phyloP scores from a whole-genome alignment of 163 green algal species.

The Coccomyxa subellipsoidea region DNA sequence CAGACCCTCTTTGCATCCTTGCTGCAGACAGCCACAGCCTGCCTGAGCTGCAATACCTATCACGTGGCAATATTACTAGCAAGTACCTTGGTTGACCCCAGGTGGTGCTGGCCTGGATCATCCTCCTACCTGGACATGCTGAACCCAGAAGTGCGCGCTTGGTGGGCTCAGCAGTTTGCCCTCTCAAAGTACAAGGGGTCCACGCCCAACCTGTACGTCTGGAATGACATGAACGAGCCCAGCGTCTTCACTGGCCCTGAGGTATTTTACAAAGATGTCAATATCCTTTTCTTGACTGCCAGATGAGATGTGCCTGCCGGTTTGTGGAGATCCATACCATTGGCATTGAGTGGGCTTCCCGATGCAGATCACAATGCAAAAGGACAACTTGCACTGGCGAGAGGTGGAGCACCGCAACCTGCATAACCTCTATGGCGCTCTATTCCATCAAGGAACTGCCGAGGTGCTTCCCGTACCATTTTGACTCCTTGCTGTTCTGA shows the following conservation, averaged over 20 bases:
- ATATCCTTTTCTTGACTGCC: background rate
- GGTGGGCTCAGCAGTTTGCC: constrained; percentile 90
- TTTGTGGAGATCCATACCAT: background rate
- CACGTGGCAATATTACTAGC: background rate
- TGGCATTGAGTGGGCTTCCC: no score
- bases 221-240: constrained; percentile 99
- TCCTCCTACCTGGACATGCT: constrained; percentile 93
- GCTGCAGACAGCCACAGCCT: background rate
- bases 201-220: constrained; percentile 93
- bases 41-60: background rate
- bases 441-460: constrained; percentile 63
- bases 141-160: constrained; percentile 74
- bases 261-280: constrained; percentile 38
- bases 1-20: background rate
- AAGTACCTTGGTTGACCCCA: constrained; percentile 11
- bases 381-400: constrained; percentile 85
- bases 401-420: constrained; percentile 91
- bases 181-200: constrained; percentile 80
- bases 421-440: constrained; percentile 92
- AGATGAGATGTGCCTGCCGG: background rate
- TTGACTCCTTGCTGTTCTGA: background rate
- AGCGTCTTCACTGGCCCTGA: constrained; percentile 99
- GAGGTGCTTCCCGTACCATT: background rate
- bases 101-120: constrained; percentile 89
- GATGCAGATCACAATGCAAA: constrained; percentile 95